Conservation (phyloP, 108 stramenopile species). For the Nitzschia putrida region DNA sequence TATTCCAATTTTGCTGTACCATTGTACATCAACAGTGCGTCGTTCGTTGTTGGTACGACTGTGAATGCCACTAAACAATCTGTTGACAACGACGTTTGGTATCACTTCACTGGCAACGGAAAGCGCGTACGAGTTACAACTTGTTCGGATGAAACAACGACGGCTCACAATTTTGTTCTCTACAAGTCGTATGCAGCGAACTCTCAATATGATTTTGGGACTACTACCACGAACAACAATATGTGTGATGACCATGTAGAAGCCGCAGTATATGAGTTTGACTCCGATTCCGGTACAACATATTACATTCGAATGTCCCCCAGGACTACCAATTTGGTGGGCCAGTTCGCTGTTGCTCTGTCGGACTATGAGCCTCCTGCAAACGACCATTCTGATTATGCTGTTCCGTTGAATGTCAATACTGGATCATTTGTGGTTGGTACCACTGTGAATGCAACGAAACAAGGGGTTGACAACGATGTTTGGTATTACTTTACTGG, state of each 20-base stretch:
- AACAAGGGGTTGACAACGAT: background rate
- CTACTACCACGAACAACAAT: too few relatives aligned
- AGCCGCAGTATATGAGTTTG: too few relatives aligned
- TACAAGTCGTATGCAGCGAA: too few relatives aligned
- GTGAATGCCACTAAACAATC: background rate
- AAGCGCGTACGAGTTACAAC: background rate
- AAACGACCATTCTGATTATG: background rate
- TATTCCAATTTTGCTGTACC: background rate
- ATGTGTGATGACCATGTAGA: too few relatives aligned
- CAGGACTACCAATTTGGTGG: too few relatives aligned
- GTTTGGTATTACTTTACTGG: background rate
- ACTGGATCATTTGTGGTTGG: background rate
- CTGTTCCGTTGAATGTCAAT: background rate
- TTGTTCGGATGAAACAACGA: too few relatives aligned
- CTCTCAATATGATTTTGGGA: too few relatives aligned
- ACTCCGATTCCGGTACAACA: too few relatives aligned
- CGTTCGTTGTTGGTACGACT: background rate
- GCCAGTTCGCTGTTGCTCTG: too few relatives aligned
- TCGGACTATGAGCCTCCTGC: too few relatives aligned
- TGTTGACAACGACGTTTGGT: background rate
- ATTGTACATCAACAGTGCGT: background rate
- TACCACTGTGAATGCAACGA: background rate
- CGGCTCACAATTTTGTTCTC: too few relatives aligned
- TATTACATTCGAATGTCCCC: too few relatives aligned
- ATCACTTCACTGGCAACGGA: background rate